Evolutionary conservation across 2,329 filamentous ascomycete species (phyloP), one percentile per base, ranked within the genome.

Genomic region (Westerdykella ornata): DNA sequence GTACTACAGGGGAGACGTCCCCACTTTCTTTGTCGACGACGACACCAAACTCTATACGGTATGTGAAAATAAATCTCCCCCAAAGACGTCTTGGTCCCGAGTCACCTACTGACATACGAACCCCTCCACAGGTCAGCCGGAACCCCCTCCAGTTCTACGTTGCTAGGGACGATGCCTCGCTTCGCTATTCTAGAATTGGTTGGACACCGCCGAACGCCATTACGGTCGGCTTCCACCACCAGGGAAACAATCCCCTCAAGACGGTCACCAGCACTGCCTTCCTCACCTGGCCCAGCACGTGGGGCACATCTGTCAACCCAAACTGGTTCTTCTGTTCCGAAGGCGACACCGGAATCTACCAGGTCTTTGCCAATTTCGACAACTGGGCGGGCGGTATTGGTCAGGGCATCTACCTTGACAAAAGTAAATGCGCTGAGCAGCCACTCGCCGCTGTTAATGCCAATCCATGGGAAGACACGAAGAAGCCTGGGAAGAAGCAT

Each of bases 1-100:
- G 38, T 57, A 48, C 47, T 59, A 43, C 38, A 49, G 57, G 20
- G 49, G 49, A 12, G 54, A 55, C 39, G 47, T 60, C 13, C 43
- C 54, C 17, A 51, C 53, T 18, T 57, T 63, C 43, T 60, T 56
- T 31, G 57, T 54, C 20, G 53, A 55, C 35, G 53, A 58, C 17
- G 54, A 57, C 41, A 58, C 52, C 35, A 45, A 54, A 37, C 15
- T 53, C 26, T 60, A 60, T 45, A 61, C 55, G 5, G 56, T 60
- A 53, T 38, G 56, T 47, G 17, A 11, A 15, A 15, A 15, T n/a
- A n/a, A n/a, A n/a, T n/a, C n/a, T 17, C n/a, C 8, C 15, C 16
- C 14, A 7, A n/a, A n/a, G 14, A 8, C 31, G 22, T 13, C 15
- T 16, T n/a, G 11, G 16, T 7, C 11, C 15, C 8, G 19, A 13